phyloP scores from a whole-genome alignment of 352 stramenopile species.

The Pythium volutum region DNA sequence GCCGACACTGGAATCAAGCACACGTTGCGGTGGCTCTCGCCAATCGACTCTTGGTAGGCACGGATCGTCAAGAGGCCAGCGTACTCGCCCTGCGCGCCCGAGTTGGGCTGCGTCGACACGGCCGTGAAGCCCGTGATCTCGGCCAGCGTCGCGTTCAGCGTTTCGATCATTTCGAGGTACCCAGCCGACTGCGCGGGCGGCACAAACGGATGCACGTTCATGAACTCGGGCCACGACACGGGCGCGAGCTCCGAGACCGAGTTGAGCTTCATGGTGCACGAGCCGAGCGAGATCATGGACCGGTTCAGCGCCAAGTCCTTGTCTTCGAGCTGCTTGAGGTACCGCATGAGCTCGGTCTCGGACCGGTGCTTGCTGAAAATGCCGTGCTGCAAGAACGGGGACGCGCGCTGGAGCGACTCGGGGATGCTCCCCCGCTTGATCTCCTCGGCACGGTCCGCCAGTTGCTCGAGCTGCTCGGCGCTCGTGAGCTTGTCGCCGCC shows the following conservation, averaged over 20 bases:
- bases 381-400: slow-evolving; percentile 91
- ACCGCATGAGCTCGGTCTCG: slow-evolving; percentile 94
- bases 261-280: slow-evolving; percentile 99
- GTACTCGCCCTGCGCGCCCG: slow-evolving; percentile 97
- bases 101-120: slow-evolving; percentile 98
- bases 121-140: slow-evolving; percentile 98
- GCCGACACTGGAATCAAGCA: slow-evolving; percentile 98
- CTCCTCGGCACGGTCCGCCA: slow-evolving; percentile 51
- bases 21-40: slow-evolving; percentile 95
- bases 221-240: slow-evolving; percentile 97
- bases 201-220: slow-evolving; percentile 98
- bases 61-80: slow-evolving; percentile 96
- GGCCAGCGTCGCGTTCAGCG: slow-evolving; percentile 94
- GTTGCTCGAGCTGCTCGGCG: slow-evolving; percentile 45
- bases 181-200: slow-evolving; percentile 92
- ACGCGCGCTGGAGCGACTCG: slow-evolving; percentile 48
- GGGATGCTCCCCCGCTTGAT: slow-evolving; percentile 65
- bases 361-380: slow-evolving; percentile 98
- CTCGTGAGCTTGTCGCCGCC: slow-evolving; percentile 33
- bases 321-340: slow-evolving; percentile 98
- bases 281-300: slow-evolving; percentile 99
- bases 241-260: slow-evolving; percentile 96
- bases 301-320: slow-evolving; percentile 99
- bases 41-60: slow-evolving; percentile 91
- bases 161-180: slow-evolving; percentile 97